Base-by-base conservation (phyloP, 441 rosid species). In the Daphne laureola region DNA sequence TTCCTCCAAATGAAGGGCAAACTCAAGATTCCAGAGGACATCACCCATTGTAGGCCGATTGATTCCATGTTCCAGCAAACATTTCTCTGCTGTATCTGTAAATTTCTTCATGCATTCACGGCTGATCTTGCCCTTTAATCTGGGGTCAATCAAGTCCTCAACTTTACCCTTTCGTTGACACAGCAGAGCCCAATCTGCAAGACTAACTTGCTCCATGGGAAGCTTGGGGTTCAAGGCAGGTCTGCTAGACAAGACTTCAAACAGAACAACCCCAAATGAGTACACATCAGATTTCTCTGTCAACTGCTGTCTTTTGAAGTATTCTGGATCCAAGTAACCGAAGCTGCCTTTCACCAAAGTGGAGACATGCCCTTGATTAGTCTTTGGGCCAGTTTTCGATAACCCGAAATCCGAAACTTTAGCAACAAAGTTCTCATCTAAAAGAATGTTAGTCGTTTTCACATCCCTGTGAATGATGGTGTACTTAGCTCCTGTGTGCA, bases 401-500 rank as follows among this genome's bases (percentile, higher is more conserved):
- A 86, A 67, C 51, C 95, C 89, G n/a, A 86, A 83, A 69, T 83
- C 95, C 0, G 95, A 86, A 42, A 81, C 95, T 54, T 86, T 81
- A 5, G 95, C 89, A 12, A 78, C 78, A 82, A 81, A 74, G 16
- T 87, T 75, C 65, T 80, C 87, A 49, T 87, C 87, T 18, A 87
- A 27, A 12, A 81, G 78, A 47, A 83, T 83, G 69, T 86, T 83
- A 40, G 89, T 87, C n/a, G 92, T 84, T 70, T 87, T 87, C 0
- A 87, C 95, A 51, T 84, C 91, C 41, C 95, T 62, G 67, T 87
- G 95, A 50, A 87, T 87, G 56, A 87, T 87, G 5, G 90, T 83
- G 73, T 86, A 81, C 57, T 78, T 77, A 0, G 95, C 95, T 16
- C 86, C 90, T 0, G 95, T 83, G 64, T 86, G 90, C 12, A 86